phyloP scores from a whole-genome alignment of 1,139 yeast genomes.

The Blastobotrys indianensis region DNA sequence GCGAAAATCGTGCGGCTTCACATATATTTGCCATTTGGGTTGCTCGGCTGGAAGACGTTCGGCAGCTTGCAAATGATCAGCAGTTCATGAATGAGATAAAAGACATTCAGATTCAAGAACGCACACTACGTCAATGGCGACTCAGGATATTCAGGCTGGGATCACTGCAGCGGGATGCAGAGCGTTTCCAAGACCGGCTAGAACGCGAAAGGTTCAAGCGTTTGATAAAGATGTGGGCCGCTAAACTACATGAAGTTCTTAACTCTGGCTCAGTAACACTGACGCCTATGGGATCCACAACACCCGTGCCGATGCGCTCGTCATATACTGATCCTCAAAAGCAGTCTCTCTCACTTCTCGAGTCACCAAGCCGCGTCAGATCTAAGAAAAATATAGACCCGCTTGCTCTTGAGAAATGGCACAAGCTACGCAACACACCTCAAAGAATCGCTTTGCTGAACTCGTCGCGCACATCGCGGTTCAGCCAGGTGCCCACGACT shows the following conservation, averaged over 20 bases:
- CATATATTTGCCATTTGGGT: slow-evolving; percentile 12
- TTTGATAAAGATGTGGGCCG: slow-evolving; percentile 24
- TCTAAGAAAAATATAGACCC: no score
- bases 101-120: slow-evolving; percentile 14
- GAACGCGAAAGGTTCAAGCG: slow-evolving; percentile 19
- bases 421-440: background rate
- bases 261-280: slow-evolving; percentile 3
- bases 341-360: no score
- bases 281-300: background rate
- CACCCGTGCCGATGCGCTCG: no score
- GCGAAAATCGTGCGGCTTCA: slow-evolving; percentile 5
- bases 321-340: no score
- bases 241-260: slow-evolving; percentile 13
- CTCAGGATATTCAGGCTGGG: slow-evolving; percentile 22
- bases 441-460: no score
- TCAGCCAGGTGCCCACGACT: background rate
- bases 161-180: slow-evolving; percentile 23
- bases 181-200: slow-evolving; percentile 18
- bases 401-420: no score
- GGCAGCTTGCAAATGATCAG: slow-evolving; percentile 13
- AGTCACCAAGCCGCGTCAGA: no score
- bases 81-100: slow-evolving; percentile 14
- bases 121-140: slow-evolving; percentile 23
- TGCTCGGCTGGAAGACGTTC: background rate
- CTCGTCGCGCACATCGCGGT: background rate